Evolutionary conservation across 2,329 filamentous ascomycete genomes (phyloP), one percentile per base, ranked within the genome.

Genomic region (Mycogone perniciosa): DNA sequence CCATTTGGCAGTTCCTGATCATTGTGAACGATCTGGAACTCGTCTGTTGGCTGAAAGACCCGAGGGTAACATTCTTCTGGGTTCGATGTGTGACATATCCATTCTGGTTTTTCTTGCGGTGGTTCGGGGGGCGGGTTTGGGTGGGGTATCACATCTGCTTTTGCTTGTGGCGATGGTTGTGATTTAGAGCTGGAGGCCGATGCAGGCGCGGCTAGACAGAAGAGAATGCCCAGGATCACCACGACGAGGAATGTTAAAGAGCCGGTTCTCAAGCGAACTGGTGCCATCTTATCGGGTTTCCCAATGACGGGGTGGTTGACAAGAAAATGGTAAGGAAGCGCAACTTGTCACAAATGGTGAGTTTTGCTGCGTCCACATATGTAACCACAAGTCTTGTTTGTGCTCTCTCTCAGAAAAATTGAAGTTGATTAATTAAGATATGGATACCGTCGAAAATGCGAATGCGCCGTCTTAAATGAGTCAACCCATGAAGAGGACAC

Each of bases 1-100:
- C 84, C 84, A 0, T 73, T 67, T 1, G 84, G 84, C 4, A 88
- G 62, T 35, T 85, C 77, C 63, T 88, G 84, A 57, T 85, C 84
- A 34, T 80, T 74, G 53, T 74, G 80, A 38, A 88, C 73, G 6
- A 67, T 60, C 63, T 85, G 82, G 56, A 87, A 88, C 51, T 85
- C 75, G 44, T 82, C 68, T 1, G 83, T 87, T 1, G 84, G 72
- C 50, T 77, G 71, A 54, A 88, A 88, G 2, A 84, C 55, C 44
- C 74, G 76, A 1, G 84, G 82, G 57, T 88, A 88, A 64, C 84
- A 88, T 52, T 85, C 82, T 42, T 73, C 66, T 0, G 73, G 69
- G 58, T 84, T 74, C 44, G 75, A 69, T 39, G 79, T 80, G 63
- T 84, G 81, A 57, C 84, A 88, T 64, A 88, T 85, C 49, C 86